These are phyloP conservation scores for Thyridium curvatum DNA, from an alignment of 2,329 filamentous ascomycete species.

Conservation along the genomic window DNA sequence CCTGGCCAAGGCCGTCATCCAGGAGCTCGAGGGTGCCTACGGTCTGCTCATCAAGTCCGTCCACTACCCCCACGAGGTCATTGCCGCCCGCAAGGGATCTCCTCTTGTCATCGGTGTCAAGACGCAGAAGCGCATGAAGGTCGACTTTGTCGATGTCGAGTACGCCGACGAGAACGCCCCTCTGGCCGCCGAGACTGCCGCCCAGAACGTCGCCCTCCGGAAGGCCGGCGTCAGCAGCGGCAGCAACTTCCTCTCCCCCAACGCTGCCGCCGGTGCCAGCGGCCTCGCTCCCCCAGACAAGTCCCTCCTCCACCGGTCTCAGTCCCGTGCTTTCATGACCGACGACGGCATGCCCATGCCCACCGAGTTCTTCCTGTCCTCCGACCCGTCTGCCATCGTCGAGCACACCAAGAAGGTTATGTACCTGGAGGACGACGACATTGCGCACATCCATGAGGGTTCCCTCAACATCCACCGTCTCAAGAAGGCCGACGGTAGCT, in stretches of 20 bases:
- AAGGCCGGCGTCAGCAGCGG: constrained; percentile 77
- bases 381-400: constrained; percentile 94
- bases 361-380: constrained; percentile 98
- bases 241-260: constrained; percentile 58
- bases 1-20: constrained; percentile 94
- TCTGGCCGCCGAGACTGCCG: constrained; percentile 87
- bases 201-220: constrained; percentile 95
- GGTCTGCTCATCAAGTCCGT: constrained; percentile 97
- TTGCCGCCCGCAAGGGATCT: constrained; percentile 97
- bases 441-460: constrained; percentile 98
- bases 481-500: constrained; percentile 89
- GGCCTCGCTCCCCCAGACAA: constrained; percentile 87
- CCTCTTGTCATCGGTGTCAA: constrained; percentile 95
- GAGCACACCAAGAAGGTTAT: constrained; percentile 99
- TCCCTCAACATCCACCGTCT: constrained; percentile 98
- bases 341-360: constrained; percentile 97
- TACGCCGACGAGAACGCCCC: constrained; percentile 80
- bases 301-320: constrained; percentile 94
- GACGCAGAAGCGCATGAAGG: constrained; percentile 99
- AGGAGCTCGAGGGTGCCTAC: constrained; percentile 96
- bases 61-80: constrained; percentile 95
- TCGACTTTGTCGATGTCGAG: constrained; percentile 99
- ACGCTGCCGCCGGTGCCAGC: constrained; percentile 20
- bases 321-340: constrained; percentile 97
- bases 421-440: constrained; percentile 99